Conservation (phyloP, 2,329 filamentous ascomycete genomes). For the Aureobasidium zeae region DNA sequence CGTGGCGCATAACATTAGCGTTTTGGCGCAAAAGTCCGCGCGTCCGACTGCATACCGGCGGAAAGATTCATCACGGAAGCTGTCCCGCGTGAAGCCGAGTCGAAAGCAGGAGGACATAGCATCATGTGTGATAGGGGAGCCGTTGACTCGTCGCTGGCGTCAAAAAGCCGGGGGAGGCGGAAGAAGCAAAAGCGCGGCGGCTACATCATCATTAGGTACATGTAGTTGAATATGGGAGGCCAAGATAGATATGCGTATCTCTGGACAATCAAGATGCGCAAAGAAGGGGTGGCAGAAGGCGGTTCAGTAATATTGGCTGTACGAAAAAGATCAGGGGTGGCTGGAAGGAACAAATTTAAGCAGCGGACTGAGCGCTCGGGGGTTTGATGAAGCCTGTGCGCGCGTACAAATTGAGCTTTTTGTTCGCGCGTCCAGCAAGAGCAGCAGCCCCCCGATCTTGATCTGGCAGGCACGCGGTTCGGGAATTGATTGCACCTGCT, state of each 20-base stretch:
- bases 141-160: no score
- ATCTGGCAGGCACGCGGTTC: constrained; percentile 7
- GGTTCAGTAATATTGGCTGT: not conserved
- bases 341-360: not conserved
- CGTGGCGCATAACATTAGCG: no score
- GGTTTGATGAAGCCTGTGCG: not conserved
- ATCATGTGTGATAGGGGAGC: no score
- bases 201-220: constrained; percentile 8
- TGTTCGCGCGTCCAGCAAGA: no score
- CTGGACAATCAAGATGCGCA: constrained; percentile 5
- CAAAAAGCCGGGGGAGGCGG: not conserved
- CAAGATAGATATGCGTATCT: constrained; percentile 3
- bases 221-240: not conserved
- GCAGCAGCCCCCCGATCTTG: no score
- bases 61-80: no score
- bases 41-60: no score
- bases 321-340: not conserved
- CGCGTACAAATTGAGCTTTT: not conserved
- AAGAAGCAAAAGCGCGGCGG: constrained; percentile 11
- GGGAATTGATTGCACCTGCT: not conserved
- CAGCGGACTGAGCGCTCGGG: not conserved
- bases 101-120: no score
- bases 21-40: no score
- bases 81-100: no score
- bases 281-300: constrained; percentile 4